phyloP scores from a whole-genome alignment of 2,329 filamentous ascomycete genomes.

The Pseudopyrenochaeta lycopersici region DNA sequence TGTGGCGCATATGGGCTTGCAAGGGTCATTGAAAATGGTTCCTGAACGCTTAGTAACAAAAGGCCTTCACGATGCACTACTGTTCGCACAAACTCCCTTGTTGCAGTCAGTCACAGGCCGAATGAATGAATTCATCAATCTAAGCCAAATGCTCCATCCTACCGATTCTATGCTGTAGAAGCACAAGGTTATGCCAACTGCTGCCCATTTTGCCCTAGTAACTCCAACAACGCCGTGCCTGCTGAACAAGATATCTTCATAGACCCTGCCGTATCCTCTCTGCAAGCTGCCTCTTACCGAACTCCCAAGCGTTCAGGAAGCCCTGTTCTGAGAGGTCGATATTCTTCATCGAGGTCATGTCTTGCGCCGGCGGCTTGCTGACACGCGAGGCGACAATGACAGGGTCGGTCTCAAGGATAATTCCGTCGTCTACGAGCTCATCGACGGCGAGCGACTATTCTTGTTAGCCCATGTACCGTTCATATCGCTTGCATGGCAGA shows the following conservation, averaged over 20 bases:
- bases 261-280: constrained; percentile 86
- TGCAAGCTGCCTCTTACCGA: constrained; percentile 89
- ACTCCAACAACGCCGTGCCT: constrained; percentile 45
- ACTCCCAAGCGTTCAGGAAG: constrained; percentile 90
- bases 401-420: constrained; percentile 96
- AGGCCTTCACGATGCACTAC: neutral
- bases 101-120: constrained; percentile 11
- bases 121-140: constrained; percentile 10
- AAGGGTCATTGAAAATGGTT: constrained; percentile 32
- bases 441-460: constrained; percentile 91
- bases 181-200: constrained; percentile 13
- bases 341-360: constrained; percentile 86
- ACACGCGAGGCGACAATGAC: constrained; percentile 92
- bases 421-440: constrained; percentile 74
- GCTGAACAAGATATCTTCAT: constrained; percentile 24
- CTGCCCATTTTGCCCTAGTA: constrained; percentile 19
- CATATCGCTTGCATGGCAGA: neutral
- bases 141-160: constrained; percentile 9
- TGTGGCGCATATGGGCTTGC: constrained; percentile 25
- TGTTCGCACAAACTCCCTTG: neutral
- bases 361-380: constrained; percentile 88
- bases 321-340: constrained; percentile 97
- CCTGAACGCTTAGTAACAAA: constrained; percentile 24
- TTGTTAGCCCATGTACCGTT: constrained; percentile 66
- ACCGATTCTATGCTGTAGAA: constrained; percentile 13